Conservation (phyloP, 2,329 filamentous ascomycete species). For the Penicillium vulpinum region DNA sequence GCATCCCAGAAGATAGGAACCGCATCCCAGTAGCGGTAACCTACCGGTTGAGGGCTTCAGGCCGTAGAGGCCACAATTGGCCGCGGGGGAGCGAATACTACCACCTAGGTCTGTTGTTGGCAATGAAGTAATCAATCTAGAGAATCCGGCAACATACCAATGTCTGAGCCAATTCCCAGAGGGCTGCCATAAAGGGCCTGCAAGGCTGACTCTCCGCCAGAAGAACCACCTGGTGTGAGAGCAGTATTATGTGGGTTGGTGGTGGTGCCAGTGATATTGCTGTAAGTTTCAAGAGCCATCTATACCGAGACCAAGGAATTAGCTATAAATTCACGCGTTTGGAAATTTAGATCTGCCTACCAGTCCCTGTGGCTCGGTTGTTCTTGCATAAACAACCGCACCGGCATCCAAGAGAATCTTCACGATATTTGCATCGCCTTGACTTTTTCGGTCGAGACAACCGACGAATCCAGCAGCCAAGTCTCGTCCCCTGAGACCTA, state of each 20-base stretch:
- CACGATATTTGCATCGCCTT: constrained; percentile 27
- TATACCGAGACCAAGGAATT: neutral
- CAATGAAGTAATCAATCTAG: neutral
- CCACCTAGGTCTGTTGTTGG: neutral
- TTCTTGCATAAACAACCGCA: constrained; percentile 33
- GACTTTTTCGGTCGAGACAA: constrained; percentile 25
- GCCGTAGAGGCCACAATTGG: neutral
- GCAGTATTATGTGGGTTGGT: constrained; percentile 26
- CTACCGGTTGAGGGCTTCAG: constrained; percentile 15
- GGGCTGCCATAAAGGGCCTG: constrained; percentile 24
- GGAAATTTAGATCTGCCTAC: neutral
- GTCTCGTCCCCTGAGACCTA: constrained; percentile 27
- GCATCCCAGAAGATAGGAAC: constrained; percentile 22
- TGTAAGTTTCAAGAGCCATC: constrained; percentile 35
- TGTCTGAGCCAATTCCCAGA: constrained; percentile 26
- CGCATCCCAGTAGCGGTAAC: constrained; percentile 18
- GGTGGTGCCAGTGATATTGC: constrained; percentile 31
- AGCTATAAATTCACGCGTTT: neutral
- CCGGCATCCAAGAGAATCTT: constrained; percentile 31
- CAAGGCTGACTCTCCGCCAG: constrained; percentile 27
- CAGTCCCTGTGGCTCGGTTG: constrained; percentile 31
- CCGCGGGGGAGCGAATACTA: neutral
- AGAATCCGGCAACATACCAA: constrained; percentile 8
- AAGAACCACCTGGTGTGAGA: constrained; percentile 25
- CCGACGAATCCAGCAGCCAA: constrained; percentile 29